A percentile compares a stretch with the other conserved stretches of the same genome.
These are phyloP conservation scores for Kuraishia cidri DNA, from an alignment of 805 yeast species.

Conservation along the genomic window DNA sequence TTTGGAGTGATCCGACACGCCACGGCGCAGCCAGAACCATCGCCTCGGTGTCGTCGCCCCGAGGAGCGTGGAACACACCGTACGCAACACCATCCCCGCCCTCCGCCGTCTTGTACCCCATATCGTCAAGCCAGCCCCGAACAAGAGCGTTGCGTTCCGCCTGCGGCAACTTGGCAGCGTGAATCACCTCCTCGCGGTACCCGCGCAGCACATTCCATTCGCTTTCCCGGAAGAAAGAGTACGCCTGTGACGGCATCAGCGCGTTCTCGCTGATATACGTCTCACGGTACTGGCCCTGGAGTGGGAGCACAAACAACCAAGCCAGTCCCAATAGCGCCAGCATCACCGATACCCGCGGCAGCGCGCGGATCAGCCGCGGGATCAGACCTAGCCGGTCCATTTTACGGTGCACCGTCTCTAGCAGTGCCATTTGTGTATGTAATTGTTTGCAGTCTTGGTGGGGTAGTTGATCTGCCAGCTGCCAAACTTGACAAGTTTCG, in stretches of 20 bases:
- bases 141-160: conserved; percentile 35
- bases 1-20: conserved; percentile 45
- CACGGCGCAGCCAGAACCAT: conserved; percentile 89
- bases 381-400: conserved; percentile 34
- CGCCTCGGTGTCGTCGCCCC: conserved; percentile 95
- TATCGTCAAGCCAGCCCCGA: conserved; percentile 51
- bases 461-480: too few species aligned
- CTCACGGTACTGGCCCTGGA: conserved; percentile 71
- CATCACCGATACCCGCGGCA: conserved; percentile 34
- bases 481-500: too few species aligned
- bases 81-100: conserved; percentile 41
- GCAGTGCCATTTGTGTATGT: conserved; percentile 36
- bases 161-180: conserved; percentile 22
- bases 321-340: conserved; percentile 36
- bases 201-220: conserved; percentile 94
- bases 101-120: conserved; percentile 60
- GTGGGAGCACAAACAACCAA: conserved; percentile 61
- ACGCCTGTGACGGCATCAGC: conserved; percentile 92
- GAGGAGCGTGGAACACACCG: conserved; percentile 82
- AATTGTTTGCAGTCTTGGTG: too few species aligned
- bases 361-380: conserved; percentile 30
- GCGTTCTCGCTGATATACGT: conserved; percentile 96
- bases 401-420: conserved; percentile 33
- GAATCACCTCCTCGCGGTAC: conserved; percentile 50
- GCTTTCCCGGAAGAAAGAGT: conserved; percentile 82